A percentile compares a stretch with the other conserved stretches of the same genome.
These are phyloP conservation scores for Caloboletus inedulis DNA, from an alignment of 1,284 basidiomycete species.

Conservation along the genomic window DNA sequence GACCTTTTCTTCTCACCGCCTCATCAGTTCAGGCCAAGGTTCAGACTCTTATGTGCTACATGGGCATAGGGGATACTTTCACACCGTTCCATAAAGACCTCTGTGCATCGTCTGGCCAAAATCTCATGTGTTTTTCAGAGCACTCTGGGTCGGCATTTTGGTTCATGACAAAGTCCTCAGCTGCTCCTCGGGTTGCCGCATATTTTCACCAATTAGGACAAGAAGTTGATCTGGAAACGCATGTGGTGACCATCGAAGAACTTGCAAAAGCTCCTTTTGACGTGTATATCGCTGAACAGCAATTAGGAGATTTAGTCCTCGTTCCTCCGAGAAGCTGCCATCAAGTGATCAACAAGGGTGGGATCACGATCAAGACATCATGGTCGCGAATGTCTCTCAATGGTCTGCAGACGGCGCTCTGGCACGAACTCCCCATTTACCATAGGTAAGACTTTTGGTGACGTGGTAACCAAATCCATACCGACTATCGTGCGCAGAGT, in stretches of 20 bases:
- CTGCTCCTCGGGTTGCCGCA: conserved; percentile 46
- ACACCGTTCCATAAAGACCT: conserved; percentile 79
- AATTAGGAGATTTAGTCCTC: conserved; percentile 70
- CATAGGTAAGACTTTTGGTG: conserved; percentile 50
- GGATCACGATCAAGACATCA: conserved; percentile 72
- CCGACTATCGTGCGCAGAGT: conserved; percentile 45
- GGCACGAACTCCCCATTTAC: conserved; percentile 72
- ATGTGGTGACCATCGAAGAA: conserved; percentile 59
- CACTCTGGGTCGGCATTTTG: conserved; percentile 67
- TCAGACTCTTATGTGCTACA: conserved; percentile 77
- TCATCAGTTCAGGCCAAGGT: conserved; percentile 45
- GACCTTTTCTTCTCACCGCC: conserved; percentile 2
- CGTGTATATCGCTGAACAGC: conserved; percentile 67
- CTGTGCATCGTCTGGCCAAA: conserved; percentile 76
- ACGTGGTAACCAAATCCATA: conserved; percentile 1
- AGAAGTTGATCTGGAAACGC: conserved; percentile 70
- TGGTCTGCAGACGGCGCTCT: conserved; percentile 55
- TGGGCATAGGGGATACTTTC: conserved; percentile 71
- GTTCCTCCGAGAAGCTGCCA: conserved; percentile 75
- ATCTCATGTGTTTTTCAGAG: conserved; percentile 76
- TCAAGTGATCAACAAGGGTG: conserved; percentile 74
- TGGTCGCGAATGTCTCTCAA: conserved; percentile 76
- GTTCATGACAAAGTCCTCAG: conserved; percentile 71
- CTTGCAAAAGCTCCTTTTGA: conserved; percentile 61
- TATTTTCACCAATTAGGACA: conserved; percentile 59